Percentiles rank a stretch among this genome's conserved stretches.
These are phyloP conservation scores for Rhinocladiella similis DNA, from an alignment of 2,329 filamentous ascomycete species.

Conservation along the genomic window DNA sequence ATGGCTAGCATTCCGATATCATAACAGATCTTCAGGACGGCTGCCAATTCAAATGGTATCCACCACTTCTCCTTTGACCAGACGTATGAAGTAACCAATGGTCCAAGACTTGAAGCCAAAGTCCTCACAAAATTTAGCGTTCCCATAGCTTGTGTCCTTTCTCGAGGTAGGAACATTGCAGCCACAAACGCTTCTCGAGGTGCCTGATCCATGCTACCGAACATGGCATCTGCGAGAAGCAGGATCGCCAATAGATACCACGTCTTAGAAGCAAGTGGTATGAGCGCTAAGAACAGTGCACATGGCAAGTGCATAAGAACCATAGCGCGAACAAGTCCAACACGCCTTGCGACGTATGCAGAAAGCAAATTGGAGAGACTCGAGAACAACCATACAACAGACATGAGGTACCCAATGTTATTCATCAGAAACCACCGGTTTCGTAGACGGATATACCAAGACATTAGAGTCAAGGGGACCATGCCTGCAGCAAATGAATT, in stretches of 20 bases:
- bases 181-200: conserved; percentile 70
- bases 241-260: conserved; percentile 58
- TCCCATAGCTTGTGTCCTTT: conserved; percentile 72
- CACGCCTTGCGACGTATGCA: conserved; percentile 56
- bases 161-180: conserved; percentile 60
- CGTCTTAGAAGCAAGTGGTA: conserved; percentile 55
- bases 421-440: conserved; percentile 24
- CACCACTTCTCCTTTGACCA: conserved; percentile 59
- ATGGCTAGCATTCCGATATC: conserved; percentile 43
- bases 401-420: conserved; percentile 38
- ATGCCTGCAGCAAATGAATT: conserved; percentile 72
- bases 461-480: conserved; percentile 54
- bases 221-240: conserved; percentile 61
- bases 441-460: conserved; percentile 33
- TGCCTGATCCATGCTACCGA: conserved; percentile 69
- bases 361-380: conserved; percentile 45
- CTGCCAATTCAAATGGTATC: conserved; percentile 62
- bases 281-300: conserved; percentile 62
- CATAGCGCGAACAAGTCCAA: conserved; percentile 60
- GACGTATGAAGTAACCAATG: conserved; percentile 62
- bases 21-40: conserved; percentile 60
- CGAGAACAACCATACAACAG: conserved; percentile 53
- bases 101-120: conserved; percentile 60
- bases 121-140: conserved; percentile 70
- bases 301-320: conserved; percentile 57